Percentiles rank a stretch among this genome's conserved stretches.
phyloP scores from a whole-genome alignment of 768 basidiomycete genomes.

The Calocybe gangraenosa region DNA sequence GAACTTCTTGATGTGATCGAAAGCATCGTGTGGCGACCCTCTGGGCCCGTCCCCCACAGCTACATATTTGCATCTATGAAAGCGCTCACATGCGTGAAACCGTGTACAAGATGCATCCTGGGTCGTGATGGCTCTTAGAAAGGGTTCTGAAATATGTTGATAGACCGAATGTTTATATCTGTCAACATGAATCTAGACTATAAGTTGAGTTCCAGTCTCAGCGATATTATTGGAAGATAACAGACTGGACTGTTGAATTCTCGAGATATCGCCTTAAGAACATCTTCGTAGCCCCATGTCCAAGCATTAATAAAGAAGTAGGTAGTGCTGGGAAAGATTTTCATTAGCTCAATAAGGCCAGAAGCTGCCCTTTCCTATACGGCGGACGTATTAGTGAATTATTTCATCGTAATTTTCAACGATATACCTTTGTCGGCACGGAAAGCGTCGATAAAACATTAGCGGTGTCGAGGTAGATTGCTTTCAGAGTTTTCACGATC shows the following conservation, averaged over 20 bases:
- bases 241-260: conserved; percentile 61
- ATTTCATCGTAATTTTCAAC: neutral
- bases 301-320: conserved; percentile 89
- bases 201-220: neutral
- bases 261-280: conserved; percentile 70
- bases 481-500: conserved; percentile 50
- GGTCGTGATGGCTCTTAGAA: conserved; percentile 57
- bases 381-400: neutral
- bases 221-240: neutral
- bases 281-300: conserved; percentile 97
- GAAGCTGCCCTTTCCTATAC: conserved; percentile 58
- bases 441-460: conserved; percentile 47
- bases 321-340: conserved; percentile 56
- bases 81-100: conserved; percentile 93
- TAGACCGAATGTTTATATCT: conserved; percentile 80
- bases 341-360: conserved; percentile 68
- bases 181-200: conserved; percentile 78
- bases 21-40: conserved; percentile 24
- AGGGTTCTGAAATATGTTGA: conserved; percentile 51
- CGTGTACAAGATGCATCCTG: conserved; percentile 59
- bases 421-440: conserved; percentile 57
- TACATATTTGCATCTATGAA: conserved; percentile 65
- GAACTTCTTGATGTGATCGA: conserved; percentile 42
- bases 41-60: conserved; percentile 33
- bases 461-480: conserved; percentile 84